Percentiles rank a stretch among this genome's conserved stretches.
Evolutionary conservation across 2,329 filamentous ascomycete species (phyloP).

Genomic region (Fusarium brevicatenulatum): DNA sequence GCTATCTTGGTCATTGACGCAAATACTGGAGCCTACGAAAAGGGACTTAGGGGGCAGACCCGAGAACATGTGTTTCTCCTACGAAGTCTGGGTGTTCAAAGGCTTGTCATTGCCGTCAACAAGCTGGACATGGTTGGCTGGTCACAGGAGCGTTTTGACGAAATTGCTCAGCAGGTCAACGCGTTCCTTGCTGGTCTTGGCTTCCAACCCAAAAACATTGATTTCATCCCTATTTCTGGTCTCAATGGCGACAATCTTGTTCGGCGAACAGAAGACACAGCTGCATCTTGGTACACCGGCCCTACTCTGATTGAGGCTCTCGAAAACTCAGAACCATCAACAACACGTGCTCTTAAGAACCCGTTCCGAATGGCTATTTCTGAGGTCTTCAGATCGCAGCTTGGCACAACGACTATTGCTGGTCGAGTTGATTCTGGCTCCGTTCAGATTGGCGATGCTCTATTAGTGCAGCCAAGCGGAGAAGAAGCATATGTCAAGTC

Average conservation of each 20-base stretch:
- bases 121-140: constrained; percentile 91
- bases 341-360: constrained; percentile 73
- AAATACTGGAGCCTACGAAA: constrained; percentile 90
- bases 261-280: constrained; percentile 62
- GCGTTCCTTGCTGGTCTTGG: constrained; percentile 85
- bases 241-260: constrained; percentile 89
- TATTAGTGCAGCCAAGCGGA: constrained; percentile 82
- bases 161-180: constrained; percentile 84
- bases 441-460: constrained; percentile 82
- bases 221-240: constrained; percentile 90
- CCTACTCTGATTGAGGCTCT: constrained; percentile 84
- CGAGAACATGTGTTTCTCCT: constrained; percentile 91
- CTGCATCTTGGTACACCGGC: constrained; percentile 82
- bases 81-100: constrained; percentile 88
- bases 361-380: constrained; percentile 87
- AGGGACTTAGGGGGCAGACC: constrained; percentile 91
- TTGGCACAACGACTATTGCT: constrained; percentile 84
- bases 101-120: constrained; percentile 90
- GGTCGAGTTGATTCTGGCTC: constrained; percentile 88
- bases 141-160: constrained; percentile 83
- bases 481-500: constrained; percentile 85
- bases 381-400: constrained; percentile 85
- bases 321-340: constrained; percentile 80
- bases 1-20: constrained; percentile 95
- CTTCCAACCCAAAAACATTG: constrained; percentile 83